A percentile compares a stretch with the other conserved stretches of the same genome.
Conservation (phyloP, 73 alveolate species). For the Tetrahymena elliotti region DNA sequence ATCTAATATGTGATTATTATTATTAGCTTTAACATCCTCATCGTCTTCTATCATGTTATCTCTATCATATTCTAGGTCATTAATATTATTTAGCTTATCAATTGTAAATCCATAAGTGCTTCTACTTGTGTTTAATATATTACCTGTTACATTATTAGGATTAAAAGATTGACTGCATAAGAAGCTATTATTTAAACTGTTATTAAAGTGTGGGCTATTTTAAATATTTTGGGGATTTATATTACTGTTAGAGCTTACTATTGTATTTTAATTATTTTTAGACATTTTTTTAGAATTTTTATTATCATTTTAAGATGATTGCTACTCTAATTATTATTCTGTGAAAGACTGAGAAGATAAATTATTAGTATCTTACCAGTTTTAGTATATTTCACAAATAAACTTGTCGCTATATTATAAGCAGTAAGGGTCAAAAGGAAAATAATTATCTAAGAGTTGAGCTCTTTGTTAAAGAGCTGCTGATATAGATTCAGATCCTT, state of each 20-base stretch:
- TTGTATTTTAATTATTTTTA: not conserved
- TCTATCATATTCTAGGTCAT: not conserved
- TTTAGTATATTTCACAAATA: not conserved
- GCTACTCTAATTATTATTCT: not conserved
- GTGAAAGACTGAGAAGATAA: not conserved
- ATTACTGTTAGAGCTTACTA: not conserved
- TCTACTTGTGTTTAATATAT: not conserved
- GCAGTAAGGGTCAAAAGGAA: not conserved
- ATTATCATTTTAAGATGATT: not conserved
- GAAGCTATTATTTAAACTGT: not conserved
- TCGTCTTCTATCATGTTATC: not conserved
- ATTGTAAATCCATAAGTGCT: not conserved
- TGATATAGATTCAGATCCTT: not conserved
- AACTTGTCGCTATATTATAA: not conserved
- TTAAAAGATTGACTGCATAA: not conserved
- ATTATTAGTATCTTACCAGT: not conserved
- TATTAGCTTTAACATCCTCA: not conserved
- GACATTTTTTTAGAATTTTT: not conserved
- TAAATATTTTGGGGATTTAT: not conserved
- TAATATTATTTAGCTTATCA: not conserved
- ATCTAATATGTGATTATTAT: not conserved
- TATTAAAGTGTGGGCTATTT: not conserved
- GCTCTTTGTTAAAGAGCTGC: not conserved
- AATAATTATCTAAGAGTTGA: not conserved
- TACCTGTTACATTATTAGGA: not conserved